Percentiles rank a stretch among this genome's conserved stretches.
These are phyloP conservation scores for Leccinellum rugosiceps DNA, from an alignment of 768 basidiomycete species.

Conservation along the genomic window DNA sequence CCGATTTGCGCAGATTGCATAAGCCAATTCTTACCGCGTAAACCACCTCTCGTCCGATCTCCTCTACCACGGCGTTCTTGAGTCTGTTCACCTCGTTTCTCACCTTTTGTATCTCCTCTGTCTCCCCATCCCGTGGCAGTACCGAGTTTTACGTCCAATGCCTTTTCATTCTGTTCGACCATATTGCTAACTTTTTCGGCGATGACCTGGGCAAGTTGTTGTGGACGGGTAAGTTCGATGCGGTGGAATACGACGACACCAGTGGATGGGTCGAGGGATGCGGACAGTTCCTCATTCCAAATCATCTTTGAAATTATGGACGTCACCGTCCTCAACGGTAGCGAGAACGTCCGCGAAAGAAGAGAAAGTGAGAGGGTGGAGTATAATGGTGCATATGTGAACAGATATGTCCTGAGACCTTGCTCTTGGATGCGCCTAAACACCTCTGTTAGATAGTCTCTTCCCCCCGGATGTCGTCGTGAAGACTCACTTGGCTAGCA, in stretches of 20 bases:
- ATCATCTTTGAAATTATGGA: constrained; percentile 95
- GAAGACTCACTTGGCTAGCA: constrained; percentile 78
- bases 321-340: constrained; percentile 77
- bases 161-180: constrained; percentile 92
- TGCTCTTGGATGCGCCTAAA: constrained; percentile 97
- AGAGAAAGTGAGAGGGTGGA: constrained; percentile 84
- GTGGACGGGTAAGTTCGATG: constrained; percentile 81
- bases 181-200: constrained; percentile 83
- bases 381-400: constrained; percentile 94
- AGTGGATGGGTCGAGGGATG: constrained; percentile 88
- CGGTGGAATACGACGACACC: constrained; percentile 93
- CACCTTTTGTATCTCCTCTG: constrained; percentile 56
- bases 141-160: constrained; percentile 80
- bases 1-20: neutral
- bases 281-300: constrained; percentile 92
- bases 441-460: neutral
- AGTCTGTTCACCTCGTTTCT: constrained; percentile 76
- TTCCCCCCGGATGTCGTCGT: neutral
- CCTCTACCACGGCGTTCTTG: constrained; percentile 76
- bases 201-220: constrained; percentile 85
- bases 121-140: constrained; percentile 51
- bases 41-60: constrained; percentile 52
- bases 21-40: constrained; percentile 46
- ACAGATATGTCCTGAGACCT: constrained; percentile 92
- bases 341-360: constrained; percentile 83